Percentiles rank a stretch among this genome's conserved stretches.
phyloP scores from a whole-genome alignment of 257 asterid species.

The Solanum megistacrolobum region DNA sequence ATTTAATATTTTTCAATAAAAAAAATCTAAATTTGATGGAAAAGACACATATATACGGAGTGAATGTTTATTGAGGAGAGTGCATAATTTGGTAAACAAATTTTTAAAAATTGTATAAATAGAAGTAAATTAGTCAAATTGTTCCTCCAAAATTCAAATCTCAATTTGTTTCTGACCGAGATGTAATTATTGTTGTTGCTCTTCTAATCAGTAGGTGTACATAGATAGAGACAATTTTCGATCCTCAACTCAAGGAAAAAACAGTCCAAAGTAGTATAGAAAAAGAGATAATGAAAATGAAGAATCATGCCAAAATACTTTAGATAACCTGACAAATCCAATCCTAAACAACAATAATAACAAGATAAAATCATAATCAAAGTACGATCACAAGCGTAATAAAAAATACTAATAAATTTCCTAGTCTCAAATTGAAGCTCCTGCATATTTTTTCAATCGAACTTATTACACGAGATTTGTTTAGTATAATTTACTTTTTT shows the following conservation, averaged over 20 bases:
- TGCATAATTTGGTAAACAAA: background rate
- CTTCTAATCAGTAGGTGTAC: background rate
- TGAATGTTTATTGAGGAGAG: background rate
- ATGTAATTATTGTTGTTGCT: too few species aligned
- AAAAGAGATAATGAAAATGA: too few species aligned
- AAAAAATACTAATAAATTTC: too few species aligned
- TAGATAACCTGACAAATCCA: too few species aligned
- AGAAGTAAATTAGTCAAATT: too few species aligned
- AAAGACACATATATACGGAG: too few species aligned
- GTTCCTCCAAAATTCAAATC: background rate
- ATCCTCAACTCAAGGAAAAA: too few species aligned
- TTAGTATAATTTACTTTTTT: too few species aligned
- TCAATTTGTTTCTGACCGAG: background rate
- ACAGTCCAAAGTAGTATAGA: background rate
- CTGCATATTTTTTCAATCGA: background rate
- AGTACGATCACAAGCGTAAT: background rate
- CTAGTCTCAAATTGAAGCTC: background rate
- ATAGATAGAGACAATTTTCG: fast-evolving
- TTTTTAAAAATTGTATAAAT: too few species aligned
- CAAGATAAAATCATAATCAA: background rate
- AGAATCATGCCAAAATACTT: too few species aligned
- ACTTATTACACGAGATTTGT: too few species aligned
- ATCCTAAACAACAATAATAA: background rate
- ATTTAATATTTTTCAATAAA: too few species aligned
- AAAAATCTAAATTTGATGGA: background rate